Evolutionary conservation across 148 eudicot species (phyloP).

Genomic region (Polygonum maritimum): DNA sequence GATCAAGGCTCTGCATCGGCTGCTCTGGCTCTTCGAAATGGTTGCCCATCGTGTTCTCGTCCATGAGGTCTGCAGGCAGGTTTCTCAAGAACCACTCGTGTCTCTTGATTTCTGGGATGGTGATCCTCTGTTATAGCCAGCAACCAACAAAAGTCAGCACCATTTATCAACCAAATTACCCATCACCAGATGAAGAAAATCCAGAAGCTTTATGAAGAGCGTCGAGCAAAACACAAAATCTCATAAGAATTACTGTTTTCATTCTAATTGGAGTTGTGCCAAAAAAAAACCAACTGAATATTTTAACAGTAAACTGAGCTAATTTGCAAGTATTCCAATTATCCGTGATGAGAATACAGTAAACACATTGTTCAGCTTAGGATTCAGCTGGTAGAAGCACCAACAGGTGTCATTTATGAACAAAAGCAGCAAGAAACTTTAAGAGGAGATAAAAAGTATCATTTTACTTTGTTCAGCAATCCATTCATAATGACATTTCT

Average conservation of each 20-base stretch:
- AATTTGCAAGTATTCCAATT: neutral
- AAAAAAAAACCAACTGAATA: too few species aligned
- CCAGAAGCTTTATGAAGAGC: neutral
- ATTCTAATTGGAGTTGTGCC: neutral
- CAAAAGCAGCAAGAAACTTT: neutral
- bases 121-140: constrained; percentile 46
- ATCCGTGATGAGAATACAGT: neutral
- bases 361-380: too few species aligned
- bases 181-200: neutral
- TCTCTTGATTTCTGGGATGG: constrained; percentile 68
- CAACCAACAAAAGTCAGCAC: too few species aligned
- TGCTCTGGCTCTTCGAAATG: constrained; percentile 85
- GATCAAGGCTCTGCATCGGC: constrained; percentile 77
- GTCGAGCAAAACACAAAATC: neutral
- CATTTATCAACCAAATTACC: too few species aligned
- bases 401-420: neutral
- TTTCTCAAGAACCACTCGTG: constrained; percentile 83
- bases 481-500: too few species aligned
- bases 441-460: neutral
- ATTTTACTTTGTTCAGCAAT: too few species aligned
- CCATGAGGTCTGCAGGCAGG: constrained; percentile 64
- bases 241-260: neutral
- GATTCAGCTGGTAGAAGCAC: neutral
- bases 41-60: constrained; percentile 45
- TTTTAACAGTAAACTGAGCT: neutral